These are phyloP conservation scores for Purpureocillium lavendulum DNA, from an alignment of 2,329 filamentous ascomycete species.

Conservation along the genomic window DNA sequence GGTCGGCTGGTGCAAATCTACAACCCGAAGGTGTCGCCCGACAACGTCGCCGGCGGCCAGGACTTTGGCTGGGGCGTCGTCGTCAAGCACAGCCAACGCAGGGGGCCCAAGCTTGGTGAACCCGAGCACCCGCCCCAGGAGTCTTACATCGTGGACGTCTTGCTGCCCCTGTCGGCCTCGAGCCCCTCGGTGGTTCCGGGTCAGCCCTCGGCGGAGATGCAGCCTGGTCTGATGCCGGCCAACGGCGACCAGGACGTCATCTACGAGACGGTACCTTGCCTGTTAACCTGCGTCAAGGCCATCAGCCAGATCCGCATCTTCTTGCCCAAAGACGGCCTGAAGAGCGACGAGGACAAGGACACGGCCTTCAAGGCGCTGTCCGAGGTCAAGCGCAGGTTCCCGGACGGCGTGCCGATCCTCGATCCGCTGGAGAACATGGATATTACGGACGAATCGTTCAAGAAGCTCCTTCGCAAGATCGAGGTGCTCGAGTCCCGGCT, in stretches of 20 bases:
- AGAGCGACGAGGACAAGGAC: conserved; percentile 54
- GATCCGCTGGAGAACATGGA: conserved; percentile 96
- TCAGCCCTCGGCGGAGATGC: conserved; percentile 36
- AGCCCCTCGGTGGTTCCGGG: conserved; percentile 35
- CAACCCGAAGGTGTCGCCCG: conserved; percentile 46
- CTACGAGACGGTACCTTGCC: conserved; percentile 57
- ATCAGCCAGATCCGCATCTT: conserved; percentile 80
- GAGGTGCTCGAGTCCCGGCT: conserved; percentile 90
- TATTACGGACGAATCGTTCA: conserved; percentile 87
- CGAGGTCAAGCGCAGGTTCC: conserved; percentile 81
- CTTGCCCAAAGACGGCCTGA: conserved; percentile 65
- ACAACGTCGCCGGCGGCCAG: conserved; percentile 23
- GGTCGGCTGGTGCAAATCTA: conserved; percentile 87
- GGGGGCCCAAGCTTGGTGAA: conserved; percentile 55
- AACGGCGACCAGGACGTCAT: conserved; percentile 19
- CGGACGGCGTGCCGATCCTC: conserved; percentile 79
- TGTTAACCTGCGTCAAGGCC: conserved; percentile 76
- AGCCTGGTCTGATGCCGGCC: conserved; percentile 46
- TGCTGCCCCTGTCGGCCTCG: conserved; percentile 52
- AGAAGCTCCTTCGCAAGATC: conserved; percentile 88
- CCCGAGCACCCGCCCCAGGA: conserved; percentile 67
- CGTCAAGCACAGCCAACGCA: conserved; percentile 62
- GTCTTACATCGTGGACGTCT: conserved; percentile 73
- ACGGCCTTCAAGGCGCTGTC: conserved; percentile 62
- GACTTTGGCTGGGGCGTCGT: conserved; percentile 96